A percentile compares a stretch with the other conserved stretches of the same genome.
Evolutionary conservation across 352 stramenopile species (phyloP).

Genomic region (Phytopythium helicoides): DNA sequence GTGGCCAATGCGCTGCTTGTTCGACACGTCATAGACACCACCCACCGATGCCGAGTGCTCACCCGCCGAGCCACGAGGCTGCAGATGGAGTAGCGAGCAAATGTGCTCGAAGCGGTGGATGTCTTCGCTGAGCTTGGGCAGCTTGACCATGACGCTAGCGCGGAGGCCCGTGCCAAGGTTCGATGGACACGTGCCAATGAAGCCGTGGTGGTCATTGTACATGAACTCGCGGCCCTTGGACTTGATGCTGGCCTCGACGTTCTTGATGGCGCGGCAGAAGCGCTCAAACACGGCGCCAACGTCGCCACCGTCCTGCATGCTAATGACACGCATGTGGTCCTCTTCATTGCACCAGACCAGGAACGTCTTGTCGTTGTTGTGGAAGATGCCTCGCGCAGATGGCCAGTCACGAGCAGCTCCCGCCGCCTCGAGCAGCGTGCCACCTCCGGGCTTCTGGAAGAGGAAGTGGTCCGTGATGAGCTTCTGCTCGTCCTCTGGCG

Average conservation of each 20-base stretch:
- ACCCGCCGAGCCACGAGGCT: slow-evolving; percentile 70
- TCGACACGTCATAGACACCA: slow-evolving; percentile 87
- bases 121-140: slow-evolving; percentile 84
- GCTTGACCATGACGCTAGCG: slow-evolving; percentile 88
- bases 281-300: slow-evolving; percentile 77
- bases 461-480: slow-evolving; percentile 77
- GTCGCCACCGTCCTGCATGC: slow-evolving; percentile 76
- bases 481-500: slow-evolving; percentile 71
- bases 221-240: slow-evolving; percentile 72
- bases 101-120: slow-evolving; percentile 79
- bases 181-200: slow-evolving; percentile 86
- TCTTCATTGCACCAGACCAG: slow-evolving; percentile 87
- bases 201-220: slow-evolving; percentile 74
- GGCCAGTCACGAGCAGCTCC: slow-evolving; percentile 72
- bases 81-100: slow-evolving; percentile 77
- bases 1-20: slow-evolving; percentile 86
- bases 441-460: slow-evolving; percentile 83
- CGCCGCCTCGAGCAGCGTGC: slow-evolving; percentile 63
- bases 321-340: slow-evolving; percentile 84
- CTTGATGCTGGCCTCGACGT: slow-evolving; percentile 71
- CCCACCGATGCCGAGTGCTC: slow-evolving; percentile 88
- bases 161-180: slow-evolving; percentile 89
- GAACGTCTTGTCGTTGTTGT: slow-evolving; percentile 76
- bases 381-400: slow-evolving; percentile 73
- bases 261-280: slow-evolving; percentile 73